Evolutionary conservation across 2,329 filamentous ascomycete genomes (phyloP), one percentile per base, ranked within the genome.

Genomic region (Fusarium devonianum): DNA sequence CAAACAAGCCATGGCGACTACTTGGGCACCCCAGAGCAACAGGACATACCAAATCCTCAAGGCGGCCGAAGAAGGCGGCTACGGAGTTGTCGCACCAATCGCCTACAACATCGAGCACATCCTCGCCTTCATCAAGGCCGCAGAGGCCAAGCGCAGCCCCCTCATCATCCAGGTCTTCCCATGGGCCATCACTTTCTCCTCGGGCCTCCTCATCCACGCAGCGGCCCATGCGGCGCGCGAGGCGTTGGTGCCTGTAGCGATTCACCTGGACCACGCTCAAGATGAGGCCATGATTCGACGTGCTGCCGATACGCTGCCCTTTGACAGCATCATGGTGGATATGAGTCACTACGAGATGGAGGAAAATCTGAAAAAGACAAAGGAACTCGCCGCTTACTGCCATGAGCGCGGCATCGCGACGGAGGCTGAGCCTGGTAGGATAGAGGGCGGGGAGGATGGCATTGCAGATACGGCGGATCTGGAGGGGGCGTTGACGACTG

Each of bases 371-470:
- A 22, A 32, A 2, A 53, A 21, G 16, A 56, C 42, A 1, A n/a
- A 16, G n/a, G 7, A 17, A 9, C 13, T 56, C 9, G 42, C 42
- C 2, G 17, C 39, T 5, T 2, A 30, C 10, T 45, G 42, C 3
- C 46, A 56, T 1, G 41, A 45, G 28, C 23, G 29, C 11, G 47
- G 47, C 16, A 47, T 56, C 8, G 51, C 49, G 4, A 32, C 55
- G 1, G 60, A 61, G 18, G 58, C 58, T 0, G 53, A 65, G 34
- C 54, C 48, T 3, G 53, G 62, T 2, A 57, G 57, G 3, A 65
- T 67, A n/a, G 53, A 88, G 58, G 67, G 67, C 11, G 66, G 85
- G 0, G 86, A 89, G 66, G 86, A 89, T 60, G 89, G n/a, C n/a
- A n/a, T 92, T n/a, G 79, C 81, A 14, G 87, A 90, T 65, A 70